Evolutionary conservation across 2,329 filamentous ascomycete genomes (phyloP).

Genomic region (Fusarium haematococcum): DNA sequence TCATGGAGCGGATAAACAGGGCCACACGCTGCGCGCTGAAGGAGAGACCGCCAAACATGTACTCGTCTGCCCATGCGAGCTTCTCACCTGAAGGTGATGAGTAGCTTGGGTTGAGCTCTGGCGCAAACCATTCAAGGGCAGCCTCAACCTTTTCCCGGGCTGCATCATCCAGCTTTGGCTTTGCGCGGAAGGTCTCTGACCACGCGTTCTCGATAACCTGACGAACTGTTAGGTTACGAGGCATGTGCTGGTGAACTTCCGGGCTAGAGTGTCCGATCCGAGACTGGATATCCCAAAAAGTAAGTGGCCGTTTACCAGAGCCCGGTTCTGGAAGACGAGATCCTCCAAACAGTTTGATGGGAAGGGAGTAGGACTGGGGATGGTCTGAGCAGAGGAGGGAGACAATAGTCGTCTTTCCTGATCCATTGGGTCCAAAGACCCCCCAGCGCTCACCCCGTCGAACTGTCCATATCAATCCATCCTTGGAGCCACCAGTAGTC

Average conservation of each 20-base stretch:
- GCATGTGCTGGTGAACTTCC: conserved; percentile 94
- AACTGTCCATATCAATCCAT: conserved; percentile 86
- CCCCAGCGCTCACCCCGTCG: conserved; percentile 89
- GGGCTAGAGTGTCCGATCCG: conserved; percentile 94
- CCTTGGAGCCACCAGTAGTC: conserved; percentile 58
- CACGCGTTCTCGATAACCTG: conserved; percentile 86
- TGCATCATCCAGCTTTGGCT: conserved; percentile 71
- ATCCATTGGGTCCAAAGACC: conserved; percentile 93
- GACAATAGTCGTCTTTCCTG: conserved; percentile 94
- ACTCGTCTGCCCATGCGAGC: conserved; percentile 73
- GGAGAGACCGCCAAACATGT: conserved; percentile 78
- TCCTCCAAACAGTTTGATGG: conserved; percentile 86
- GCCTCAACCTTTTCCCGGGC: conserved; percentile 73
- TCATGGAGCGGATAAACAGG: conserved; percentile 83
- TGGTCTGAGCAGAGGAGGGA: conserved; percentile 96
- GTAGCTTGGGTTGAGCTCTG: conserved; percentile 75
- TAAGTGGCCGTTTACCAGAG: conserved; percentile 75
- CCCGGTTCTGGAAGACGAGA: conserved; percentile 82
- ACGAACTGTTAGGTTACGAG: conserved; percentile 78
- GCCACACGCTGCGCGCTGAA: conserved; percentile 88
- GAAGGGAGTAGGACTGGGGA: conserved; percentile 90
- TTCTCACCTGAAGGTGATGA: conserved; percentile 41
- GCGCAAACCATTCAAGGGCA: conserved; percentile 80
- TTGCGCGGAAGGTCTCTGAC: conserved; percentile 85
- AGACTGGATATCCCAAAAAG: conserved; percentile 91